These are phyloP conservation scores for Thalassiosira hispida DNA, from an alignment of 352 stramenopile genomes.

Conservation along the genomic window DNA sequence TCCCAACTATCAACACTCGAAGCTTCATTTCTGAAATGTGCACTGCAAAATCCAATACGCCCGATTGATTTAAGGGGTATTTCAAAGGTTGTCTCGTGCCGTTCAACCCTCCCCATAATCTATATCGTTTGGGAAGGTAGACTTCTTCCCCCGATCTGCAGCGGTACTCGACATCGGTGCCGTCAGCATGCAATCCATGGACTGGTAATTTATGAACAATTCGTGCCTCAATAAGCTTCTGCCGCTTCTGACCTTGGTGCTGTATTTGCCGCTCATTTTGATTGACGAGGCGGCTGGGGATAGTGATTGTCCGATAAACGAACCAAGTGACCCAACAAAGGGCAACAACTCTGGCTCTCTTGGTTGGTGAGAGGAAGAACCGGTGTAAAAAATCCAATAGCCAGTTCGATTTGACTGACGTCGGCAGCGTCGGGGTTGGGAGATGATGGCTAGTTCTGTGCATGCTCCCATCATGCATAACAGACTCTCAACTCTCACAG, in stretches of 20 bases:
- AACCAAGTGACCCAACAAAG: conserved; percentile 14
- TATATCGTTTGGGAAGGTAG: conserved; percentile 1
- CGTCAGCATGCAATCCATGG: conserved; percentile 14
- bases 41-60: conserved; percentile 9
- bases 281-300: not conserved
- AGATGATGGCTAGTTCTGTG: not conserved
- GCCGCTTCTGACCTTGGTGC: not conserved
- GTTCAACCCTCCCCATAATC: conserved; percentile 12
- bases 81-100: conserved; percentile 9
- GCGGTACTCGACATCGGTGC: conserved; percentile 16
- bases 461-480: not conserved
- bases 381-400: not conserved
- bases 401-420: not conserved
- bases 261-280: not conserved
- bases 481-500: no score
- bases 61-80: not conserved
- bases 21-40: conserved; percentile 3
- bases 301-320: not conserved
- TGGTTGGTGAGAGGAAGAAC: not conserved
- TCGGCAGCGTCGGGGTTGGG: not conserved
- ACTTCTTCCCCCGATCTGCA: conserved; percentile 1
- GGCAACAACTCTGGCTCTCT: not conserved
- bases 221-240: not conserved
- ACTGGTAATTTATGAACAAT: conserved; percentile 10
- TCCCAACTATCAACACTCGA: conserved; percentile 12